These are phyloP conservation scores for Gaeumannomyces sp. DNA, from an alignment of 2,329 filamentous ascomycete species.

Conservation along the genomic window DNA sequence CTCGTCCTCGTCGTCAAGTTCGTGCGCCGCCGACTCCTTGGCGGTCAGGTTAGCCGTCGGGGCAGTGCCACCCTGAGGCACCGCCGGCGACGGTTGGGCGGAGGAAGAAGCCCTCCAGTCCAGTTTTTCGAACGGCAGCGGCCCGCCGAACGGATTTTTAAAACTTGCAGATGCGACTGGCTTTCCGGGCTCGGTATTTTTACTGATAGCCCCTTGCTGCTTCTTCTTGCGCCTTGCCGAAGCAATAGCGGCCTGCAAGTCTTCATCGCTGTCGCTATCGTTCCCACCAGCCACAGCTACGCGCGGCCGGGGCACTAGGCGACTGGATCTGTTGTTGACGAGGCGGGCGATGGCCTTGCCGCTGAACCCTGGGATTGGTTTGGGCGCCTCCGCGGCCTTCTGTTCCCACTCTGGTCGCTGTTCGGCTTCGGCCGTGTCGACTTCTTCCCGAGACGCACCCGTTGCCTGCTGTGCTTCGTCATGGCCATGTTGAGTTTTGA, in stretches of 20 bases:
- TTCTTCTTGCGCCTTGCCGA: conserved; percentile 61
- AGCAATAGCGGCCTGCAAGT: conserved; percentile 69
- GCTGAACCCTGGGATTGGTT: conserved; percentile 43
- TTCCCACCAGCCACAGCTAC: conserved; percentile 32
- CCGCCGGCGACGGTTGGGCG: conserved; percentile 29
- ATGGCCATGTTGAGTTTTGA: conserved; percentile 57
- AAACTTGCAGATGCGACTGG: conserved; percentile 36
- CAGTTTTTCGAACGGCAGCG: conserved; percentile 85
- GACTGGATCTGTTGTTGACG: conserved; percentile 65
- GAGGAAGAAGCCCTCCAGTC: conserved; percentile 58
- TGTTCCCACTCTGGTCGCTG: conserved; percentile 54
- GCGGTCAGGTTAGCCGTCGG: conserved; percentile 9
- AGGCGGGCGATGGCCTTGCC: conserved; percentile 64
- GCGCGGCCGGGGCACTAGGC: conserved; percentile 26
- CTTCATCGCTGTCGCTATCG: conserved; percentile 71
- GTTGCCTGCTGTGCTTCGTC: neutral
- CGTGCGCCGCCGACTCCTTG: conserved; percentile 18
- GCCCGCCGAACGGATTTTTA: conserved; percentile 65
- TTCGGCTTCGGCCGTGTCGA: conserved; percentile 32
- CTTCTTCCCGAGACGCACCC: conserved; percentile 25
- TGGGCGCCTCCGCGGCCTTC: conserved; percentile 42
- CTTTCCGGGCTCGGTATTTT: neutral
- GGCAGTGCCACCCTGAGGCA: neutral
- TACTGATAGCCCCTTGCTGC: neutral
- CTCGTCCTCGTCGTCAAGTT: conserved; percentile 37